phyloP scores from a whole-genome alignment of 2,329 filamentous ascomycete species.

The Alternaria sp. region DNA sequence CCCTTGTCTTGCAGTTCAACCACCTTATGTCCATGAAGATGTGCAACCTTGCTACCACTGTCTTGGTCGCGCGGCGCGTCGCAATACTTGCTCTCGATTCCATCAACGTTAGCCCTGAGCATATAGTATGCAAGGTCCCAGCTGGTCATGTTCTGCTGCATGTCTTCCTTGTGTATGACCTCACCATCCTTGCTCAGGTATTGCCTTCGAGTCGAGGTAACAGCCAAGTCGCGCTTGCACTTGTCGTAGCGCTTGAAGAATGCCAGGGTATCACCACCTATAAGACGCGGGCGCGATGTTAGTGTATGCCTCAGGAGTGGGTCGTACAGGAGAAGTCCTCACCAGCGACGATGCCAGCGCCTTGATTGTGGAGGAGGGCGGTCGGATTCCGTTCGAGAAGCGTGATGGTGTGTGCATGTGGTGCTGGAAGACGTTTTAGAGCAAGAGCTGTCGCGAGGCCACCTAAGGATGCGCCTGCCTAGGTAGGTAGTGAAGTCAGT shows the following conservation, averaged over 20 bases:
- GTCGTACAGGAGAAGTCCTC: too few species aligned
- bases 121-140: slow-evolving; percentile 48
- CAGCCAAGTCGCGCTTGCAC: slow-evolving; percentile 33
- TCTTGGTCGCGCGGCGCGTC: slow-evolving; percentile 27
- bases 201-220: slow-evolving; percentile 36
- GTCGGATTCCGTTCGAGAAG: slow-evolving; percentile 45
- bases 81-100: slow-evolving; percentile 38
- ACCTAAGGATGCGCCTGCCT: slow-evolving; percentile 44
- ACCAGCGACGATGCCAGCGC: slow-evolving; percentile 45
- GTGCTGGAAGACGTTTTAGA: slow-evolving; percentile 34
- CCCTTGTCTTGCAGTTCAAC: slow-evolving; percentile 29
- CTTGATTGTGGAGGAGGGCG: slow-evolving; percentile 42
- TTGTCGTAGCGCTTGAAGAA: slow-evolving; percentile 43
- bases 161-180: slow-evolving; percentile 38
- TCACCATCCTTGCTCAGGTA: slow-evolving; percentile 41
- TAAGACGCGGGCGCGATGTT: too few species aligned
- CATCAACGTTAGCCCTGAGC: slow-evolving; percentile 43
- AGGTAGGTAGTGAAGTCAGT: slow-evolving; percentile 4
- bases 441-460: slow-evolving; percentile 40
- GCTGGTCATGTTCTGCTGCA: slow-evolving; percentile 48
- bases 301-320: too few species aligned
- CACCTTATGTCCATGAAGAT: slow-evolving; percentile 39
- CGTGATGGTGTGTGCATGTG: slow-evolving; percentile 36
- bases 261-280: slow-evolving; percentile 33
- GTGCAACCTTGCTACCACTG: slow-evolving; percentile 21